Conservation (phyloP, 352 stramenopile species). For the Phytophthora capsici region DNA sequence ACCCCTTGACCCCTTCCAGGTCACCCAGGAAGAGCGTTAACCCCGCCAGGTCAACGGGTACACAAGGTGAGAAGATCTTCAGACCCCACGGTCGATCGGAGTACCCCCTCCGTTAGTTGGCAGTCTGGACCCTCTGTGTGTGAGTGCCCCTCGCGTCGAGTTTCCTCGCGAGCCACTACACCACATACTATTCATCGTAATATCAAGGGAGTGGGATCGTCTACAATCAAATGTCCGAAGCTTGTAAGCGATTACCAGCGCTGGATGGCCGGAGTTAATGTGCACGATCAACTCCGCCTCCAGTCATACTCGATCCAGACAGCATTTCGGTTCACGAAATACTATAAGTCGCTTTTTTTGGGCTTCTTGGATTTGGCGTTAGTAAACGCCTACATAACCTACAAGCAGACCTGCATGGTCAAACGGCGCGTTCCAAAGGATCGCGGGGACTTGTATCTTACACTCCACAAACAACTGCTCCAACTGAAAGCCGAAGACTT, state of each 20-base stretch:
- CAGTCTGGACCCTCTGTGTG: no score
- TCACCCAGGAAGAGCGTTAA: no score
- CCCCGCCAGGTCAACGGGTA: no score
- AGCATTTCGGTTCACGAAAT: neutral
- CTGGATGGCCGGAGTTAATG: no score
- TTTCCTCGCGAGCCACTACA: no score
- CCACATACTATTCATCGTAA: slow-evolving; percentile 29
- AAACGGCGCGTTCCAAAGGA: neutral
- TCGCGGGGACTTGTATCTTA: neutral
- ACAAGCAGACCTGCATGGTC: neutral
- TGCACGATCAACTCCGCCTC: no score
- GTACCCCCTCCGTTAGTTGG: no score
- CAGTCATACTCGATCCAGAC: slow-evolving; percentile 1
- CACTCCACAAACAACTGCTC: neutral
- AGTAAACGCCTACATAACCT: slow-evolving; percentile 1
- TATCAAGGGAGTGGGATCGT: slow-evolving; percentile 11
- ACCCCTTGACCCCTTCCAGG: no score
- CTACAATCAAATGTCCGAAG: slow-evolving; percentile 15
- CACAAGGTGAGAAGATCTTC: no score
- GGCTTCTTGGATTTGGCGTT: slow-evolving; percentile 1
- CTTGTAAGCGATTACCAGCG: slow-evolving; percentile 36
- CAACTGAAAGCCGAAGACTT: slow-evolving; percentile 2
- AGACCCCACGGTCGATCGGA: no score
- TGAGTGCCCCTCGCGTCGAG: no score
- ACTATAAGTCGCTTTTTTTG: slow-evolving; percentile 4